Percentiles rank a stretch among this genome's conserved stretches.
These are phyloP conservation scores for Cytospora leucostoma DNA, from an alignment of 2,329 filamentous ascomycete species.

Conservation along the genomic window DNA sequence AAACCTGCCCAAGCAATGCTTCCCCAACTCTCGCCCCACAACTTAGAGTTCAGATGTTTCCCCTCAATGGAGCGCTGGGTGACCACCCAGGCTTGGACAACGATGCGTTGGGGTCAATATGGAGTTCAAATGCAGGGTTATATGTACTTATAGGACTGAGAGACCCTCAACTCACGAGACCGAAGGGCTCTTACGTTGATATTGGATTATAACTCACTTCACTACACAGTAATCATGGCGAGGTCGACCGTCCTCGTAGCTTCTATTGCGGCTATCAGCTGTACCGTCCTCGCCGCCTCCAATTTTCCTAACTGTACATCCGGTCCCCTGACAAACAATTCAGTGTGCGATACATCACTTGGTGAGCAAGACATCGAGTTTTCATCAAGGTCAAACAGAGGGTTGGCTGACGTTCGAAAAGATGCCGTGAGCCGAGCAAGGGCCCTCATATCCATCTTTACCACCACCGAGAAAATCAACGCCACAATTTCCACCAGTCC, in stretches of 20 bases:
- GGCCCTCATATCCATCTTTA: conserved; percentile 22
- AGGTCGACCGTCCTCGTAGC: conserved; percentile 3
- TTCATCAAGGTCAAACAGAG: too few species aligned
- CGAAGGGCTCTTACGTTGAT: not conserved
- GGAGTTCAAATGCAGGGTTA: too few species aligned
- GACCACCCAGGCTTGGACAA: too few species aligned
- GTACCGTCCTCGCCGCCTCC: conserved; percentile 10
- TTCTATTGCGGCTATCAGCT: not conserved
- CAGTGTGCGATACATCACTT: conserved; percentile 21
- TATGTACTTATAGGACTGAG: too few species aligned
- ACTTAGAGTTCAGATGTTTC: too few species aligned
- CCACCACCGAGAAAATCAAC: conserved; percentile 27
- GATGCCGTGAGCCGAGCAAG: conserved; percentile 19
- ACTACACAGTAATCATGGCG: conserved; percentile 6
- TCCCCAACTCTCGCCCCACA: too few species aligned
- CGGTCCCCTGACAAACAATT: conserved; percentile 21
- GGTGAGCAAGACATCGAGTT: not conserved
- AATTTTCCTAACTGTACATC: conserved; percentile 24
- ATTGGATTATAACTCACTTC: not conserved
- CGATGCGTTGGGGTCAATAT: too few species aligned
- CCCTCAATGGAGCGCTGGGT: too few species aligned
- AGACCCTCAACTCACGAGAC: too few species aligned
- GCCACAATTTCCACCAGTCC: conserved; percentile 34
- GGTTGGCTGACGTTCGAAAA: not conserved
- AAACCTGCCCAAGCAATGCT: too few species aligned